A percentile compares a stretch with the other conserved stretches of the same genome.
These are phyloP conservation scores for Pseudogymnoascus sp. DNA, from an alignment of 2,329 filamentous ascomycete genomes.

Conservation along the genomic window DNA sequence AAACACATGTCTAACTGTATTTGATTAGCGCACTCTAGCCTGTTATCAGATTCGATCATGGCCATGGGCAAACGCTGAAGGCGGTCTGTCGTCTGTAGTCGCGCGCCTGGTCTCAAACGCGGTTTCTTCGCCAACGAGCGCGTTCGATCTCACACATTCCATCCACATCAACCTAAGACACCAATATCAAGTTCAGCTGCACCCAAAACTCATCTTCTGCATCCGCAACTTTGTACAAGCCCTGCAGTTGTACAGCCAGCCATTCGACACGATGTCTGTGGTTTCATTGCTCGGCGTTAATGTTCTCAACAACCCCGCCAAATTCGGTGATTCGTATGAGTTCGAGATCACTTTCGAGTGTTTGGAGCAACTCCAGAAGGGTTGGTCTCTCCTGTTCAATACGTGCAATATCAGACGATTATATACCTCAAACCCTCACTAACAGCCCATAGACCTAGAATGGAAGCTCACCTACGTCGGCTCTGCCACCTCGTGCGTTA, in stretches of 20 bases:
- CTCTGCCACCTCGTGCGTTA: constrained; percentile 84
- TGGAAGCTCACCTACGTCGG: constrained; percentile 99
- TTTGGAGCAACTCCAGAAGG: constrained; percentile 87
- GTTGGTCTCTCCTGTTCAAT: constrained; percentile 37
- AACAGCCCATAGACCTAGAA: constrained; percentile 64
- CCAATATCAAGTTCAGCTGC: constrained; percentile 14
- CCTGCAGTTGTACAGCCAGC: constrained; percentile 5
- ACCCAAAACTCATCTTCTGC: constrained; percentile 18
- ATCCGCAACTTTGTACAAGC: constrained; percentile 12
- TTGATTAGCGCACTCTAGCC: not conserved
- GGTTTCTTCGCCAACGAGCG: constrained; percentile 9
- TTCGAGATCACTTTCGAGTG: constrained; percentile 99
- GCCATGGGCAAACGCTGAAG: constrained; percentile 1
- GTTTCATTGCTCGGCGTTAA: constrained; percentile 93
- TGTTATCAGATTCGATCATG: constrained; percentile 3
- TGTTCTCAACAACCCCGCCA: constrained; percentile 93
- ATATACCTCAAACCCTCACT: constrained; percentile 15
- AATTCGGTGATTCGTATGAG: constrained; percentile 85
- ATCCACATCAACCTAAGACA: constrained; percentile 13
- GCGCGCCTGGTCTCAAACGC: constrained; percentile 5
- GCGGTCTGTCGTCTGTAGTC: not conserved
- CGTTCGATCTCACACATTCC: constrained; percentile 7
- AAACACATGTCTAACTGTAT: not conserved
- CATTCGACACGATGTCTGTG: constrained; percentile 66
- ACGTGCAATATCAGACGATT: constrained; percentile 8